A percentile compares a stretch with the other conserved stretches of the same genome.
phyloP scores from a whole-genome alignment of 2,329 filamentous ascomycete genomes.

The Onygena corvina region DNA sequence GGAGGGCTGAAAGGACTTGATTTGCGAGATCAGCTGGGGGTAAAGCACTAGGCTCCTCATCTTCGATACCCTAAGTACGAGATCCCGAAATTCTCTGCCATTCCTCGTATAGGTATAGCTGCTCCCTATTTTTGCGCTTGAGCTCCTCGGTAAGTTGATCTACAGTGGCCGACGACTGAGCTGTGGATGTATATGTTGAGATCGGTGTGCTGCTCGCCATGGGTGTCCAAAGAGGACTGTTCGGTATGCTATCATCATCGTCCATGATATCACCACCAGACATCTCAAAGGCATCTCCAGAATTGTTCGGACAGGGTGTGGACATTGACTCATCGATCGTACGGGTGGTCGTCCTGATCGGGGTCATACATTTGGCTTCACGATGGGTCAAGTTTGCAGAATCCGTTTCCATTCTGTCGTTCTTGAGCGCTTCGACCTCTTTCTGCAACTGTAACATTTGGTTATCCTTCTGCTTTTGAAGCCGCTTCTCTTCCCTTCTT shows the following conservation, averaged over 20 bases:
- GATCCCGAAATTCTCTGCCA: constrained; percentile 26
- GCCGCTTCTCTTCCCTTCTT: constrained; percentile 22
- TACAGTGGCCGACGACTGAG: constrained; percentile 10
- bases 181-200: constrained; percentile 4
- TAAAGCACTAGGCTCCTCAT: constrained; percentile 16
- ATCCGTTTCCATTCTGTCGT: constrained; percentile 13
- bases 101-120: constrained; percentile 29
- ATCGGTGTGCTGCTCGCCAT: background rate
- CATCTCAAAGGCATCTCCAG: background rate
- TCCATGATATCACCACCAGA: background rate
- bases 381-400: background rate
- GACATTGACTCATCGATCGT: background rate
- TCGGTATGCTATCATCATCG: background rate
- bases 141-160: constrained; percentile 26
- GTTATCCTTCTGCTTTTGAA: constrained; percentile 22
- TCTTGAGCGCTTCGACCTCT: constrained; percentile 19
- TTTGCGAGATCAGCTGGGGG: constrained; percentile 31
- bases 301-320: background rate
- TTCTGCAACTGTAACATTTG: constrained; percentile 21
- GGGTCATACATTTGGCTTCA: background rate
- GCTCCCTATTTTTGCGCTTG: constrained; percentile 31
- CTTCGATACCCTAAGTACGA: background rate
- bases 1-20: constrained; percentile 28
- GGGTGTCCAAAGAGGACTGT: constrained; percentile 7
- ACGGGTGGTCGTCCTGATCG: background rate